phyloP scores from a whole-genome alignment of 148 eudicot genomes.

The Camellia lanceoleosa region DNA sequence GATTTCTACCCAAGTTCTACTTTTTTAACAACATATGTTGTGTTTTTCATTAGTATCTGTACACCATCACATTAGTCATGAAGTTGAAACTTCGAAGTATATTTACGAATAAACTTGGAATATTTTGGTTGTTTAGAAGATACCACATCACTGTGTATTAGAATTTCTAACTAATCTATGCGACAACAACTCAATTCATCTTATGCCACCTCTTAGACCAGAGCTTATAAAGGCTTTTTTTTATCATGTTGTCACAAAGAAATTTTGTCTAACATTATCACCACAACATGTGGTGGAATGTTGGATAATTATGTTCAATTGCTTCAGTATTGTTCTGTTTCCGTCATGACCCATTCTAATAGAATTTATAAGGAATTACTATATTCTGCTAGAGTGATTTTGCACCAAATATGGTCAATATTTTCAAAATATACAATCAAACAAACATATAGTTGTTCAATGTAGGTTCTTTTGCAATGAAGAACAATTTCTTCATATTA shows the following conservation, averaged over 20 bases:
- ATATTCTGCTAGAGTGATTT: too few species aligned
- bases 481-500: not conserved
- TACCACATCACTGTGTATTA: not conserved
- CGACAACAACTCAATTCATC: not conserved
- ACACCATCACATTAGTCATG: not conserved
- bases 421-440: not conserved
- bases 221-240: not conserved
- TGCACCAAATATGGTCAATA: not conserved
- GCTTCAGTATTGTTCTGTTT: not conserved
- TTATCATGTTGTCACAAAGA: not conserved
- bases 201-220: not conserved
- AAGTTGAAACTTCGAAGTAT: not conserved
- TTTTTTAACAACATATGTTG: not conserved
- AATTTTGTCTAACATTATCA: not conserved
- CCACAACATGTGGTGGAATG: not conserved
- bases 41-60: not conserved
- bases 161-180: not conserved
- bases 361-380: not conserved
- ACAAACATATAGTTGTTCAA: not conserved
- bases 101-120: not conserved
- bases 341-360: not conserved
- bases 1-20: not conserved
- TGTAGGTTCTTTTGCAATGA: slow-evolving; percentile 7
- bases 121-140: not conserved
- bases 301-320: not conserved